Percentiles rank a stretch among this genome's conserved stretches.
Evolutionary conservation across 768 basidiomycete species (phyloP).

Genomic region (Kondoa malvinella): DNA sequence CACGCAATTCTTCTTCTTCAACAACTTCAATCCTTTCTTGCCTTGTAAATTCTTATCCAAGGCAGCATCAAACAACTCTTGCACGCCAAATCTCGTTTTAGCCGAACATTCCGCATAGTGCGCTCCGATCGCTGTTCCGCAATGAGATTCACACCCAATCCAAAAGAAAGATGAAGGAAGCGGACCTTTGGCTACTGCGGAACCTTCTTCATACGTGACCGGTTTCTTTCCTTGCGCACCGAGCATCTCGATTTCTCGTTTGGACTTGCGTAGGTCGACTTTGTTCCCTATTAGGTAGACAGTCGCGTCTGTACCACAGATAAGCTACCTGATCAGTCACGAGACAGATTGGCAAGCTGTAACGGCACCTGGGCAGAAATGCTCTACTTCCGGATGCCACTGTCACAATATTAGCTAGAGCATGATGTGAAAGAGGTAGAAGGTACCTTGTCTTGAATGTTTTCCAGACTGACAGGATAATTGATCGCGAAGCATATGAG

Average conservation of each 20-base stretch:
- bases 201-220: slow-evolving; percentile 65
- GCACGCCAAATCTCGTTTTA: slow-evolving; percentile 74
- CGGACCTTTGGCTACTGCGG: slow-evolving; percentile 56
- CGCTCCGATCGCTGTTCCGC: slow-evolving; percentile 42
- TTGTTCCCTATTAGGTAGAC: slow-evolving; percentile 86
- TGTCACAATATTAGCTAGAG: slow-evolving; percentile 28
- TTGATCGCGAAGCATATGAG: slow-evolving; percentile 97
- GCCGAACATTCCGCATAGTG: slow-evolving; percentile 87
- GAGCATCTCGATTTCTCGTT: slow-evolving; percentile 69
- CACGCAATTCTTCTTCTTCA: slow-evolving; percentile 32
- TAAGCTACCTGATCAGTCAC: slow-evolving; percentile 66
- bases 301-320: slow-evolving; percentile 70
- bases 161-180: neutral
- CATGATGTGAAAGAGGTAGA: neutral
- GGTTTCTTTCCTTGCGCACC: slow-evolving; percentile 60
- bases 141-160: neutral
- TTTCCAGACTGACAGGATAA: slow-evolving; percentile 89
- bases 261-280: slow-evolving; percentile 72
- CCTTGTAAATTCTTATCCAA: slow-evolving; percentile 73
- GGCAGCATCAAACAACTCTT: slow-evolving; percentile 79
- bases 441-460: slow-evolving; percentile 98
- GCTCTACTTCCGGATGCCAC: slow-evolving; percentile 87
- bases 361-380: slow-evolving; percentile 88
- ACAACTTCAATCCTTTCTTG: slow-evolving; percentile 52
- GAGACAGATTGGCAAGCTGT: slow-evolving; percentile 83